phyloP scores from a whole-genome alignment of 345 rosid species.

The Carallia brachiata region DNA sequence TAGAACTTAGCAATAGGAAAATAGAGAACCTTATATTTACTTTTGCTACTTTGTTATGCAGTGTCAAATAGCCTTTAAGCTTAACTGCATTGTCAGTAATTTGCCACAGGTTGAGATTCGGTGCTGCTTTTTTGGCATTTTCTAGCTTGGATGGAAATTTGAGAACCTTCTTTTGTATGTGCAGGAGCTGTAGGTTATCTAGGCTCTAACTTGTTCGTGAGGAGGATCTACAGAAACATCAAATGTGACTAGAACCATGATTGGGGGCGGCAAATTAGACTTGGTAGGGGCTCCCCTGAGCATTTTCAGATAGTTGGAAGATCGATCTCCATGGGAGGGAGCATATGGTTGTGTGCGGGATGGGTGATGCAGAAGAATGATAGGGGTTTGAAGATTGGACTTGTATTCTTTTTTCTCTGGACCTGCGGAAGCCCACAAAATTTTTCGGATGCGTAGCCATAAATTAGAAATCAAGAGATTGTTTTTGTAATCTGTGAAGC shows the following conservation, averaged over 20 bases:
- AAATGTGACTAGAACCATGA: slow-evolving; percentile 64
- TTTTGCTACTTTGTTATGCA: no score
- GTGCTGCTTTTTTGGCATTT: not conserved
- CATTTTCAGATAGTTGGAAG: slow-evolving; percentile 23
- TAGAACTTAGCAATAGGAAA: no score
- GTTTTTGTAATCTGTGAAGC: slow-evolving; percentile 37
- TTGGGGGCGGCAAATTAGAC: slow-evolving; percentile 5
- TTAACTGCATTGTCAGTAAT: no score
- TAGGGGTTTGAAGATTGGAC: slow-evolving; percentile 29
- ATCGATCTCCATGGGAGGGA: slow-evolving; percentile 31
- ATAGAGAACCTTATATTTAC: no score
- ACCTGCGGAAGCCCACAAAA: slow-evolving; percentile 35
- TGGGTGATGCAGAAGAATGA: slow-evolving; percentile 20
- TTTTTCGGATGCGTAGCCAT: slow-evolving; percentile 34
- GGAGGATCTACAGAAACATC: slow-evolving; percentile 97
- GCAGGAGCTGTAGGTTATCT: slow-evolving; percentile 92
- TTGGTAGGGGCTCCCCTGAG: slow-evolving; percentile 25
- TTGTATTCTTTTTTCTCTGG: slow-evolving; percentile 32
- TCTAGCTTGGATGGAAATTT: not conserved
- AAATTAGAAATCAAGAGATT: slow-evolving; percentile 50
- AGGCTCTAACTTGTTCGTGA: slow-evolving; percentile 90
- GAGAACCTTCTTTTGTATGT: not conserved
- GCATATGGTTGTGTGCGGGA: slow-evolving; percentile 22
- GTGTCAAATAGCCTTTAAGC: no score
- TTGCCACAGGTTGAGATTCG: no score